Base-by-base conservation (phyloP, 768 basidiomycete genomes). In the Lactifluus pinguis region DNA sequence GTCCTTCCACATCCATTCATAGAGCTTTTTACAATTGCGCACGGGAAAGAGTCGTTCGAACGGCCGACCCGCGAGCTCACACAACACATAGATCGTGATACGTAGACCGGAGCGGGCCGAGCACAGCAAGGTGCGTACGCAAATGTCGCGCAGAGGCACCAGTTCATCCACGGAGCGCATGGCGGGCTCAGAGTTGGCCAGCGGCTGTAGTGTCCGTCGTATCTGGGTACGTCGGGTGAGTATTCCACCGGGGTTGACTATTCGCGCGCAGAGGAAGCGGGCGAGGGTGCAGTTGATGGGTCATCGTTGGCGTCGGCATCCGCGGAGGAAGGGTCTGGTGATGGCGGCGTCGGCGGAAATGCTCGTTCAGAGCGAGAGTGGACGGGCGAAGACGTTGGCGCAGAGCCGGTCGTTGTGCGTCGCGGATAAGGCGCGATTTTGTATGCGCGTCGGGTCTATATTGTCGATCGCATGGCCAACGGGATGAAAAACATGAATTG, bases 401-500 rank as follows among this genome's bases (percentile, higher is more conserved):
- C 30, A 98, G 17, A 99, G 82, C 5, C 94, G 94, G 72, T 99
- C 97, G 68, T 98, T 95, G 45, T 91, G 80, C 0, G 97, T 98
- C 59, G 78, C 77, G 2, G 94, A 93, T 66, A 98, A 92, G 73
- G 98, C 97, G 65, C 87, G 59, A 98, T 97, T 97, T 72, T 98
- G 95, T 29, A 99, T 83, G 44, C 93, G 83, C 1, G 94, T 95
- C 0, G 97, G 95, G 72, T 99, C 97, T 67, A 98, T 95, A 69
- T 99, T 98, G 74, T 98, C 13, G 38, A 39, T 39, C 14, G 11
- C 38, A 5, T 14, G 11, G 32, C 5, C 2, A 34, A 34, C 32
- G 9, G 6, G 32, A 34, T 9, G 25, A 25, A 25, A 25, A 34
- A 13, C 13, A 13, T 13, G n/a, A 25, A 25, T 25, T 25, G 25